phyloP scores from a whole-genome alignment of 805 yeast species.

The Yamadazyma nakazawae region DNA sequence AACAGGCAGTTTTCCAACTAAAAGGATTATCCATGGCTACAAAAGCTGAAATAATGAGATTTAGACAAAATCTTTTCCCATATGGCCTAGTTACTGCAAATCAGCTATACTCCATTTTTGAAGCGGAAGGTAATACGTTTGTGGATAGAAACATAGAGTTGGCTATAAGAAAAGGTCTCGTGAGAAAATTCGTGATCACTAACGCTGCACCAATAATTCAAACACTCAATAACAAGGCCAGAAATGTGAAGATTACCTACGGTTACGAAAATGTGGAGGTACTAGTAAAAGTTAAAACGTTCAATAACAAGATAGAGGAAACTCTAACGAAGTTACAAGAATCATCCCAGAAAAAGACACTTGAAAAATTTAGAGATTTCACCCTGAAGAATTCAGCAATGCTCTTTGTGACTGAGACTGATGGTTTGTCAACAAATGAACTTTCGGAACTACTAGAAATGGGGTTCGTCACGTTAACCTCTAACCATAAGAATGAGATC shows the following conservation, averaged over 20 bases:
- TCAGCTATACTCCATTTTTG: conserved; percentile 49
- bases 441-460: conserved; percentile 31
- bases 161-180: conserved; percentile 30
- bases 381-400: conserved; percentile 25
- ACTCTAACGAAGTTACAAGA: conserved; percentile 6
- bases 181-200: conserved; percentile 40
- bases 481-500: conserved; percentile 42
- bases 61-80: conserved; percentile 33
- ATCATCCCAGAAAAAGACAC: conserved; percentile 11
- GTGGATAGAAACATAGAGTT: conserved; percentile 46
- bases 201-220: conserved; percentile 45
- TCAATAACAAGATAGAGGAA: conserved; percentile 13
- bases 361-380: conserved; percentile 22
- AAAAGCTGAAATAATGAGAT: conserved; percentile 37
- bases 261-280: conserved; percentile 44
- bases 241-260: conserved; percentile 36
- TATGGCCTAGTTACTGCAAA: conserved; percentile 38
- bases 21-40: conserved; percentile 30
- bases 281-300: conserved; percentile 25
- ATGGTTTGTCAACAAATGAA: conserved; percentile 23
- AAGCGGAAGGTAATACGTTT: conserved; percentile 43
- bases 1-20: conserved; percentile 32
- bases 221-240: conserved; percentile 29
- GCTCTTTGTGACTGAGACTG: conserved; percentile 22
- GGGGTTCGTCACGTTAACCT: conserved; percentile 46